These are phyloP conservation scores for Aspergillus novoparasiticus DNA, from an alignment of 2,329 filamentous ascomycete species.

Conservation along the genomic window DNA sequence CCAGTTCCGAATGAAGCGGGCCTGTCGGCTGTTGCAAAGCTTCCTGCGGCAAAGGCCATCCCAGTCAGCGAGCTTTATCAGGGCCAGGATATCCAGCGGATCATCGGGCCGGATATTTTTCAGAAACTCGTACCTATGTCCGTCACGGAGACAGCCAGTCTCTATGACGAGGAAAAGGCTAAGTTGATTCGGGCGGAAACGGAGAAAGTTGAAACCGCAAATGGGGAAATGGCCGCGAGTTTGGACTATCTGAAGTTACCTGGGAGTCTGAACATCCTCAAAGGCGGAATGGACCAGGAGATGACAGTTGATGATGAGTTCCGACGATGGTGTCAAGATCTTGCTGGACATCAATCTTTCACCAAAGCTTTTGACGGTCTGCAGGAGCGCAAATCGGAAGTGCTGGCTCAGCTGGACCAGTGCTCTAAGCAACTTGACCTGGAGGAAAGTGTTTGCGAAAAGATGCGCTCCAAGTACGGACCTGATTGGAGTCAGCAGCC, in stretches of 20 bases:
- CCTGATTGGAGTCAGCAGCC: slow-evolving; percentile 96
- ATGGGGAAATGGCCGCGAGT: slow-evolving; percentile 93
- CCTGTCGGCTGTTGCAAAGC: slow-evolving; percentile 78
- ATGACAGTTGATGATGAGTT: slow-evolving; percentile 89
- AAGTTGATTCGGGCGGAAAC: slow-evolving; percentile 92
- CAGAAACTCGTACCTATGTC: slow-evolving; percentile 94
- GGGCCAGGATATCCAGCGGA: slow-evolving; percentile 93
- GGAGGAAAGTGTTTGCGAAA: slow-evolving; percentile 97
- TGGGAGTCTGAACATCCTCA: slow-evolving; percentile 83
- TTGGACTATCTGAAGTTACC: slow-evolving; percentile 91
- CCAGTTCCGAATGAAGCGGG: slow-evolving; percentile 83
- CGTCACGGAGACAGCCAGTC: slow-evolving; percentile 92
- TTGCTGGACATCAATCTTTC: slow-evolving; percentile 83
- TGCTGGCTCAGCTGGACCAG: slow-evolving; percentile 72
- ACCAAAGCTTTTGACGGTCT: slow-evolving; percentile 76
- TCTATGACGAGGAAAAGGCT: slow-evolving; percentile 98
- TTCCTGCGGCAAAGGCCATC: slow-evolving; percentile 94
- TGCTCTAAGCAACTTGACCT: slow-evolving; percentile 89
- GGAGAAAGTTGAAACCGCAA: slow-evolving; percentile 87
- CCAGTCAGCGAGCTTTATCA: slow-evolving; percentile 96
- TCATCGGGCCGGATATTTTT: slow-evolving; percentile 96
- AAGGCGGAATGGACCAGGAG: slow-evolving; percentile 89
- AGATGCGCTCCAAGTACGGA: slow-evolving; percentile 98
- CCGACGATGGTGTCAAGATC: slow-evolving; percentile 87
- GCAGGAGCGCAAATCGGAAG: slow-evolving; percentile 73